Base-by-base conservation (phyloP, 805 yeast genomes). In the Kazachstania bromeliacearum region DNA sequence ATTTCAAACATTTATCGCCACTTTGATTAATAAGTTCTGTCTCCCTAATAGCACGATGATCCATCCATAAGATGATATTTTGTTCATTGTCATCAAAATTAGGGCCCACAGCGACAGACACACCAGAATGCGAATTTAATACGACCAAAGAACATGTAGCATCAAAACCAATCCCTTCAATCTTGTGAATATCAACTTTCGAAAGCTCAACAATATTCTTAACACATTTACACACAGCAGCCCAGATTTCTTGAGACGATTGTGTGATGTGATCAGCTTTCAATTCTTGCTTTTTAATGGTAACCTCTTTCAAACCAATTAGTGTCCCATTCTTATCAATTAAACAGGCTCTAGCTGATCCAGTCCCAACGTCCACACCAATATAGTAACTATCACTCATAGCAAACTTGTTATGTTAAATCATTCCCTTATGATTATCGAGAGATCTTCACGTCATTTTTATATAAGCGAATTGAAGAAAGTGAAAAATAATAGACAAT, bases 281-380 rank as follows among this genome's bases (percentile, higher is more conserved):
- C 59, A 84, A 58, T 62, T 83, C 82, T 59, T 79, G 77, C 63
- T 95, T 63, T 38, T 80, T 72, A 43, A 83, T 83, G 20, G 87
- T 82, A 40, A 87, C 71, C 50, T 88, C 87, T 14, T 88, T 75
- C 34, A 87, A 62, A 0, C 85, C 80, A 34, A 85, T 62, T 36
- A 92, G 87, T 30, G 81, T 77, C 33, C 97, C 97, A 28, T 71
- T 66, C 49, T 77, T 73, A 57, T 88, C 92, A 44, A 89, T 84
- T 12, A 92, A 66, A 50, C 95, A 89, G 4, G 97, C 97, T 45
- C 98, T 70, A 5, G 96, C 96, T 2, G 95, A 83, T 12, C 97
- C 98, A 0, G 97, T 88, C n/a, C 98, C 98, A 18, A 92, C 94
- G 54, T 85, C 95, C 6, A 85, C 87, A 36, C 95, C 95, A 37